Percentiles rank a stretch among this genome's conserved stretches.
phyloP scores from a whole-genome alignment of 2,329 filamentous ascomycete species.

The Phialocephala subalpina region DNA sequence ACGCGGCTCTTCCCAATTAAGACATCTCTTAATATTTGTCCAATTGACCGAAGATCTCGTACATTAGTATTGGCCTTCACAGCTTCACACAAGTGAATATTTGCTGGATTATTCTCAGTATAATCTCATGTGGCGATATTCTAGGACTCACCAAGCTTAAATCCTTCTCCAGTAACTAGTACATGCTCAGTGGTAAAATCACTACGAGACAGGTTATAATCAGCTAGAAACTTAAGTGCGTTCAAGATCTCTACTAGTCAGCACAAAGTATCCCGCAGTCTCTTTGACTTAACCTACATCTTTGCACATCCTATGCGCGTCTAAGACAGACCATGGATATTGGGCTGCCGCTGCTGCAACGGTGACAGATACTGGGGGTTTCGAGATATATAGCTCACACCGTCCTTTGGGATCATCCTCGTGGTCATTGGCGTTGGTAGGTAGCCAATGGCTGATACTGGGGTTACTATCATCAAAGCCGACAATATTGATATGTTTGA shows the following conservation, averaged over 20 bases:
- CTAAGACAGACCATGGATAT: conserved; percentile 28
- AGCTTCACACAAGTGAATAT: conserved; percentile 22
- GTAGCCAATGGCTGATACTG: conserved; percentile 24
- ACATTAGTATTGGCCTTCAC: conserved; percentile 18
- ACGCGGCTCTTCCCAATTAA: conserved; percentile 18
- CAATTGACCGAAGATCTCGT: conserved; percentile 26
- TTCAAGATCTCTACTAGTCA: conserved; percentile 24
- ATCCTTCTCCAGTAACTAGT: conserved; percentile 27
- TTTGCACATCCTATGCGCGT: conserved; percentile 26
- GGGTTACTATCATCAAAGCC: conserved; percentile 28
- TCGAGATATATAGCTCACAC: conserved; percentile 28
- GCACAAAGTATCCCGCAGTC: conserved; percentile 19
- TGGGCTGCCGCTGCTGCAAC: conserved; percentile 24
- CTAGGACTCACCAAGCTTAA: conserved; percentile 26
- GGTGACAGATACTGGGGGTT: conserved; percentile 24
- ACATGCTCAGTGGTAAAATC: conserved; percentile 23
- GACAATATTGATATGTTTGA: conserved; percentile 29
- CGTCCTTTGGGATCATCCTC: conserved; percentile 22
- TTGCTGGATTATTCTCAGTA: conserved; percentile 25
- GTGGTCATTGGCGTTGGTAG: conserved; percentile 18
- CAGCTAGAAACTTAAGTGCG: conserved; percentile 25
- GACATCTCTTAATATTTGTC: conserved; percentile 20
- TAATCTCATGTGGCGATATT: conserved; percentile 18
- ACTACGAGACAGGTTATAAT: conserved; percentile 23
- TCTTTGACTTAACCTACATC: conserved; percentile 23